Percentiles rank a stretch among this genome's conserved stretches.
Evolutionary conservation across 345 rosid species (phyloP).

Genomic region (Gossypium mustelinum): DNA sequence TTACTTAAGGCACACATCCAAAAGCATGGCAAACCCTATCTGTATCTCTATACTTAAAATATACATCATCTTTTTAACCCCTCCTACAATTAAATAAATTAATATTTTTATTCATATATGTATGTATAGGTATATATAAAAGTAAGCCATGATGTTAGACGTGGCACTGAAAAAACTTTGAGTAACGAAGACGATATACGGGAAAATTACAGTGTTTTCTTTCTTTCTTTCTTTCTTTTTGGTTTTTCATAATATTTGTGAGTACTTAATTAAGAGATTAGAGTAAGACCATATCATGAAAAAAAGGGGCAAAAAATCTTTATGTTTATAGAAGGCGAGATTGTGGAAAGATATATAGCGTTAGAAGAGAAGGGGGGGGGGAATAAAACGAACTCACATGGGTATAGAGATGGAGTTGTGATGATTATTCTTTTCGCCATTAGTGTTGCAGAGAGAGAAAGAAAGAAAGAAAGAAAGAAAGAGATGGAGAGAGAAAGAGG

Average conservation of each 20-base stretch:
- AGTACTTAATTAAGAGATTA: not conserved
- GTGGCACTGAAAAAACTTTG: constrained; percentile 22
- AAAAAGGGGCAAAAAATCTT: too few relatives aligned
- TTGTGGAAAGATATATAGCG: too few relatives aligned
- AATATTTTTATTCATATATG: too few relatives aligned
- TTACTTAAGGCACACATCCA: constrained; percentile 32
- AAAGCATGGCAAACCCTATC: constrained; percentile 29
- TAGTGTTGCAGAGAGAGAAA: constrained; percentile 33
- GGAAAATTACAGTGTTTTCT: not conserved
- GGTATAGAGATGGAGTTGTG: constrained; percentile 51
- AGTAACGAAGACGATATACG: constrained; percentile 20
- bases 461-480: not conserved
- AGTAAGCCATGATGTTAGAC: not conserved
- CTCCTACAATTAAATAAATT: too few relatives aligned
- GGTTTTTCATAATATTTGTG: not conserved
- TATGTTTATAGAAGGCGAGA: too few relatives aligned
- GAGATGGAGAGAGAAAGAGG: constrained; percentile 15
- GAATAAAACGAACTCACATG: constrained; percentile 45
- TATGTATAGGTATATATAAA: too few relatives aligned
- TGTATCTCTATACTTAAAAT: not conserved
- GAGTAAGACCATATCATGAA: too few relatives aligned
- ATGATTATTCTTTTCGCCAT: constrained; percentile 56
- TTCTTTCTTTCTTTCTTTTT: too few relatives aligned
- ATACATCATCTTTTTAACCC: not conserved
- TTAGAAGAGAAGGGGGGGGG: not conserved